Conservation (phyloP, 2,329 filamentous ascomycete genomes). For the Aspergillus puulaauensis region DNA sequence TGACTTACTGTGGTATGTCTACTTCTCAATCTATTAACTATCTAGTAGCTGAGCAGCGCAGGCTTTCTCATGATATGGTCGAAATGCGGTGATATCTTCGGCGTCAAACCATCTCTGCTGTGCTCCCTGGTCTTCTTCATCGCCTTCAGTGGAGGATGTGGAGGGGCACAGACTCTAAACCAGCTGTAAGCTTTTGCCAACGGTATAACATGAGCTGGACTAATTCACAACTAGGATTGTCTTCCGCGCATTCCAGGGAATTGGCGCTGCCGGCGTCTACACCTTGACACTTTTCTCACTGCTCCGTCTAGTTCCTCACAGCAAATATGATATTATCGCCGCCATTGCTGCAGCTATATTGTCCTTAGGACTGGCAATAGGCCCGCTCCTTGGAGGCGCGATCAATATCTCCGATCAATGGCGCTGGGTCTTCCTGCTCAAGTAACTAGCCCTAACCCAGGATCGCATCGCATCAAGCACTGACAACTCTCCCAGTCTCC, state of each 20-base stretch:
- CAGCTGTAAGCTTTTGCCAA: constrained; percentile 28
- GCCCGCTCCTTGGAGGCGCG: constrained; percentile 58
- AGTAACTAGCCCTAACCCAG: constrained; percentile 43
- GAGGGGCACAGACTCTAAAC: constrained; percentile 34
- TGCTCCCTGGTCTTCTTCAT: constrained; percentile 48
- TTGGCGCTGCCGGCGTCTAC: constrained; percentile 63
- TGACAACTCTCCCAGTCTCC: constrained; percentile 11
- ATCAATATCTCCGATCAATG: constrained; percentile 56
- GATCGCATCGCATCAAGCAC: background rate
- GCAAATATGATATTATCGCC: constrained; percentile 53
- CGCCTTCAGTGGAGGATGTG: constrained; percentile 44
- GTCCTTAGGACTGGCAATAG: constrained; percentile 50
- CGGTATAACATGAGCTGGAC: background rate
- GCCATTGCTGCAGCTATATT: constrained; percentile 57
- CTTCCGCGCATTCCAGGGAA: constrained; percentile 35
- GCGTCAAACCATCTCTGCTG: constrained; percentile 44
- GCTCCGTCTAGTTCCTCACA: constrained; percentile 55
- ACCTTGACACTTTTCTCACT: constrained; percentile 59
- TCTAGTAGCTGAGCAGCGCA: constrained; percentile 19
- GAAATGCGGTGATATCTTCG: constrained; percentile 61
- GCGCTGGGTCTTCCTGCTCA: constrained; percentile 63
- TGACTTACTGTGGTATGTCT: constrained; percentile 48
- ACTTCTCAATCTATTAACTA: background rate
- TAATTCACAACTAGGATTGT: constrained; percentile 47
- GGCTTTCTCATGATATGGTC: constrained; percentile 59